These are phyloP conservation scores for Ceratocystis albifundus DNA, from an alignment of 2,329 filamentous ascomycete species.

Conservation along the genomic window DNA sequence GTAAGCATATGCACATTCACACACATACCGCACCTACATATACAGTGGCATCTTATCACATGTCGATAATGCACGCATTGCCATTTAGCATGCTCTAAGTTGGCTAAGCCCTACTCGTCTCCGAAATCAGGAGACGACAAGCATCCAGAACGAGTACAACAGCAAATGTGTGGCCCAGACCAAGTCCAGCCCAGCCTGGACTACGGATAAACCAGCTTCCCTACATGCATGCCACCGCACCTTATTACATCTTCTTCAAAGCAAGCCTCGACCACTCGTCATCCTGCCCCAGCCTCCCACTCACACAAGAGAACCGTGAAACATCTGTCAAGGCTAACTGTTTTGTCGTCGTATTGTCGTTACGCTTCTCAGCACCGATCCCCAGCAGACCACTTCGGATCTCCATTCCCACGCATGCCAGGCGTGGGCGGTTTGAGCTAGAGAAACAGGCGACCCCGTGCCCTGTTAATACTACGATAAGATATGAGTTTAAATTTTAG, in stretches of 20 bases:
- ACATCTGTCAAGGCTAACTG: neutral
- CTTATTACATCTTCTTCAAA: neutral
- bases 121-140: too few relatives aligned
- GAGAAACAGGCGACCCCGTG: conserved; percentile 12
- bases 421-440: neutral
- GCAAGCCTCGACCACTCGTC: neutral
- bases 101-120: neutral
- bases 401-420: neutral
- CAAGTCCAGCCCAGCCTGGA: neutral
- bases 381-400: neutral
- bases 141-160: too few relatives aligned
- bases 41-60: too few relatives aligned
- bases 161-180: too few relatives aligned
- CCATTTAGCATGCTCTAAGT: too few relatives aligned
- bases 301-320: neutral
- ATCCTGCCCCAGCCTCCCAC: neutral
- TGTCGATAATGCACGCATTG: too few relatives aligned
- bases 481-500: conserved; percentile 7
- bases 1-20: too few relatives aligned
- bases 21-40: too few relatives aligned
- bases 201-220: neutral
- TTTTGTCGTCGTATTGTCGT: neutral
- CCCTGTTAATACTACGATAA: conserved; percentile 3
- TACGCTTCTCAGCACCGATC: neutral
- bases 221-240: neutral